phyloP scores from a whole-genome alignment of 2,329 filamentous ascomycete genomes.

The Penicillium brevicompactum region DNA sequence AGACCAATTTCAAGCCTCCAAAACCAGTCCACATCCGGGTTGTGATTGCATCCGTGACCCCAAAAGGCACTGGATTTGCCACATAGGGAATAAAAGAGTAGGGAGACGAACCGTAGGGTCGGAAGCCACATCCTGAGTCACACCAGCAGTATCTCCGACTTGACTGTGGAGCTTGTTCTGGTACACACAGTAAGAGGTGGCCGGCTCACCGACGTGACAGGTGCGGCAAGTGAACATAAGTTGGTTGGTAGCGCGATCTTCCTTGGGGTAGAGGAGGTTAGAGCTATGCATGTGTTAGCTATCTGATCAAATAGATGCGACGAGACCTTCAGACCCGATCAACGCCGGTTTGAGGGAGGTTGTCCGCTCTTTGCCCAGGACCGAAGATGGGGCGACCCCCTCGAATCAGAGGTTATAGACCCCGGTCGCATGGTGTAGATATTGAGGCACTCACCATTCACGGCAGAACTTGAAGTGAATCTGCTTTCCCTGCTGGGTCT shows the following conservation, averaged over 20 bases:
- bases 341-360: neutral
- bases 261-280: constrained; percentile 97
- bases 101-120: constrained; percentile 93
- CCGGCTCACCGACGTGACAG: constrained; percentile 87
- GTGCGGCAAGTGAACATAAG: constrained; percentile 96
- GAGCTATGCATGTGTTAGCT: constrained; percentile 58
- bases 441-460: constrained; percentile 68
- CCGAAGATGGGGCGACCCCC: neutral
- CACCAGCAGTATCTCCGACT: constrained; percentile 92
- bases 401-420: neutral
- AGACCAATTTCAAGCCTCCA: neutral
- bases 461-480: constrained; percentile 98
- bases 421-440: neutral
- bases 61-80: constrained; percentile 58
- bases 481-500: constrained; percentile 61
- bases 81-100: constrained; percentile 58
- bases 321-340: neutral
- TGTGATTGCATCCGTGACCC: constrained; percentile 51
- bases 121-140: constrained; percentile 93
- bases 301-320: constrained; percentile 1
- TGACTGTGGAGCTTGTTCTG: constrained; percentile 91
- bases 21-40: constrained; percentile 16
- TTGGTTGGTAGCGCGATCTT: constrained; percentile 79
- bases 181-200: constrained; percentile 88
- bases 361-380: neutral